phyloP scores from a whole-genome alignment of 495 filamentous ascomycete species.

The Penicillium alfredii region DNA sequence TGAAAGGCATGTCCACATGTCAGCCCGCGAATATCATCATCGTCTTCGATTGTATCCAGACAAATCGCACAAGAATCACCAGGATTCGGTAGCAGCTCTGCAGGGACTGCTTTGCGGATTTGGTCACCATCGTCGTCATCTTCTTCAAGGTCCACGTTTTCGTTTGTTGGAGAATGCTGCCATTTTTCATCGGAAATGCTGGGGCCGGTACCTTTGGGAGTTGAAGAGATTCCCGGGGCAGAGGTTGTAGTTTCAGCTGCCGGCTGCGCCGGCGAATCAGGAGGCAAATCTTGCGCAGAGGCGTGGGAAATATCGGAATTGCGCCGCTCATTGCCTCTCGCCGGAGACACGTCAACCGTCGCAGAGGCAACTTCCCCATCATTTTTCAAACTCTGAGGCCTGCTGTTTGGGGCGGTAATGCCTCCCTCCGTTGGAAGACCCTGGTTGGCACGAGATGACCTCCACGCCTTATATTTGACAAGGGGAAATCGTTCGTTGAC shows the following conservation, averaged over 20 bases:
- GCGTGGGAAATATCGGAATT: constrained; percentile 12
- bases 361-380: constrained; percentile 11
- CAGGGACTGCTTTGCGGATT: constrained; percentile 73
- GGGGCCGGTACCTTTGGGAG: not conserved
- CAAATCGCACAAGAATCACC: constrained; percentile 97
- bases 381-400: constrained; percentile 25
- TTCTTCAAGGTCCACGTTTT: constrained; percentile 36
- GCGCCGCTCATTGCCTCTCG: constrained; percentile 16
- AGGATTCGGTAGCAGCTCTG: constrained; percentile 76
- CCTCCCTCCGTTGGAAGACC: constrained; percentile 82
- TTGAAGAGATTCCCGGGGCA: not conserved
- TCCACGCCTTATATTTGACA: constrained; percentile 94
- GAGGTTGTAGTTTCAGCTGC: constrained; percentile 18
- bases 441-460: constrained; percentile 71
- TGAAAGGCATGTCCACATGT: constrained; percentile 97
- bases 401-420: constrained; percentile 58
- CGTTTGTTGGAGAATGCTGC: constrained; percentile 8
- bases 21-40: constrained; percentile 90
- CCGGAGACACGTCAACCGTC: constrained; percentile 4
- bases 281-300: constrained; percentile 11
- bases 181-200: constrained; percentile 13
- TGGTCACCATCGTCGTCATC: constrained; percentile 82
- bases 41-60: constrained; percentile 85
- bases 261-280: constrained; percentile 1
- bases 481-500: constrained; percentile 96